Evolutionary conservation across 495 filamentous ascomycete species (phyloP), one percentile per base, ranked within the genome.

Genomic region (Letharia lupina): DNA sequence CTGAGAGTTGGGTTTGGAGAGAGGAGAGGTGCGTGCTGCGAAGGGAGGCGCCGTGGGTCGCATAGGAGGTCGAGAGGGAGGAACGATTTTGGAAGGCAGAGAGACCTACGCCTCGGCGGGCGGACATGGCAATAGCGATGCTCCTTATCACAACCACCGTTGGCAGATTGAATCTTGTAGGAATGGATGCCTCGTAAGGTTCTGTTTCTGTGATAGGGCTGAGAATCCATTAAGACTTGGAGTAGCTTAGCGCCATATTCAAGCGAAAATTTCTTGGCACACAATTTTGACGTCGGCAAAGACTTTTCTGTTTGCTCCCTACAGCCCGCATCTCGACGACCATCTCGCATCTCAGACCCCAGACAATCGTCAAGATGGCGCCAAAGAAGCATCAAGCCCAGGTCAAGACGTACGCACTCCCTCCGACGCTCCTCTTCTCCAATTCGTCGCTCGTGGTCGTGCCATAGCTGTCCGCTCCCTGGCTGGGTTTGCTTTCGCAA

Each of bases 1-100:
- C 91, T 67, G 91, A 86, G 68, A 98, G 89, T 74, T 98, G 94
- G 18, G 91, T 96, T 61, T 88, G 84, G 60, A 98, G 85, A 5
- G 92, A 91, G 60, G 86, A 82, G 31, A 89, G 82, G 78, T 98
- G 91, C 40, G 86, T 83, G 54, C 84, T 86, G 61, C 91, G 90
- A 6, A 98, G 85, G n/a, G 80, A 84, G 65, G 84, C 85, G 73
- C 94, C 94, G 81, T 98, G 95, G 64, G 82, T 86, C 39, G 93
- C 91, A 77, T 92, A 98, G 68, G 90, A 91, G 28, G 89, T 85
- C 33, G 86, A 88, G 39, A 90, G 85, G 68, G 95, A 85, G 48
- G 83, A 86, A 63, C 86, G 88, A 70, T 93, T 89, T 70, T 90
- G 87, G 72, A 98, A 94, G 76, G 95, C 91, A 37, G 89, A 90